phyloP scores from a whole-genome alignment of 140 eudicot species.

The Stevia rebaudiana region DNA sequence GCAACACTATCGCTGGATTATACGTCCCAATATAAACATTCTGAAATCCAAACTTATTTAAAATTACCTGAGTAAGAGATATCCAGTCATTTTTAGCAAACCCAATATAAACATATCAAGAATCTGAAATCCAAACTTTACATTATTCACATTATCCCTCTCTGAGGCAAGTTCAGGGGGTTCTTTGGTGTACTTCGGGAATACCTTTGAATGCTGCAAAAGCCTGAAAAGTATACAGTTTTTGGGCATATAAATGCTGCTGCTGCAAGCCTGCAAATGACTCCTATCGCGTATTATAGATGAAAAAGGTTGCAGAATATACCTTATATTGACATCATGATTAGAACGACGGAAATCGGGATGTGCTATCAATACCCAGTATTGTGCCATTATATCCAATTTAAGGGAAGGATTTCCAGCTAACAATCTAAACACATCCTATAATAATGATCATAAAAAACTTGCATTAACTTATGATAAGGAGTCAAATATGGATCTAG shows the following conservation, averaged over 20 bases:
- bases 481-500: not conserved
- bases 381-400: constrained; percentile 66
- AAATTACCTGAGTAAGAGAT: constrained; percentile 75
- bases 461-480: not conserved
- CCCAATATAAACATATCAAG: constrained; percentile 68
- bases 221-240: constrained; percentile 32
- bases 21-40: constrained; percentile 45
- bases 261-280: not conserved
- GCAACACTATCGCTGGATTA: constrained; percentile 55
- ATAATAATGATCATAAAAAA: constrained; percentile 25
- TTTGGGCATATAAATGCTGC: not conserved
- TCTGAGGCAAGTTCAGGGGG: constrained; percentile 66
- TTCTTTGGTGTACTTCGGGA: constrained; percentile 73
- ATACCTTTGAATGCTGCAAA: constrained; percentile 79
- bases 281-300: not conserved
- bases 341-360: constrained; percentile 55
- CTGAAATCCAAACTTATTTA: too few relatives aligned
- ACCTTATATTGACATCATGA: constrained; percentile 59
- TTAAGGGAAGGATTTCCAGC: constrained; percentile 66
- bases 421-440: constrained; percentile 71
- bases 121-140: constrained; percentile 85
- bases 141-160: constrained; percentile 67
- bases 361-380: constrained; percentile 31
- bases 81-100: constrained; percentile 95
- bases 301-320: not conserved